phyloP scores from a whole-genome alignment of 2,329 filamentous ascomycete species.

The Fusarium fujikuroi region DNA sequence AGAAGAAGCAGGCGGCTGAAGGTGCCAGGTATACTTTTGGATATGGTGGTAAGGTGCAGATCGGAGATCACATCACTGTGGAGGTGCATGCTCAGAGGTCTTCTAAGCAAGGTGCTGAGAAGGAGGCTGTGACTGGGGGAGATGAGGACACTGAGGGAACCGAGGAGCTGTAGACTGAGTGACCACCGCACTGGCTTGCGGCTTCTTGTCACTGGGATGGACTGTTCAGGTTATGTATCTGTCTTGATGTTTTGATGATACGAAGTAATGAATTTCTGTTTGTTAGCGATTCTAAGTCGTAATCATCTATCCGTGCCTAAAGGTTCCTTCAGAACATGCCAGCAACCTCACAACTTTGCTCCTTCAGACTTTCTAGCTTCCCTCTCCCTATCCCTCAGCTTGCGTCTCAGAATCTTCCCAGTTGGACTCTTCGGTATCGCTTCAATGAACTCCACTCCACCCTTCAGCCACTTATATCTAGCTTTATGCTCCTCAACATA shows the following conservation, averaged over 20 bases:
- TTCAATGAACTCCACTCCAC: constrained; percentile 70
- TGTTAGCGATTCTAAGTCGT: too few species aligned
- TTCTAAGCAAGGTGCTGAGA: not conserved
- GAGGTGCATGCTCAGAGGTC: constrained; percentile 6
- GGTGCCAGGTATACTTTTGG: not conserved
- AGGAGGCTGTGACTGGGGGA: not conserved
- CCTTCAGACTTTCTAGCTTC: not conserved
- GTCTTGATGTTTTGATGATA: not conserved
- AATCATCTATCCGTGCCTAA: too few species aligned
- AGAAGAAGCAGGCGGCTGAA: not conserved
- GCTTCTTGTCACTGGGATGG: accelerated
- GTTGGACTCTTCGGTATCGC: constrained; percentile 77
- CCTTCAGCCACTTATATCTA: constrained; percentile 73
- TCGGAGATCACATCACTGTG: not conserved
- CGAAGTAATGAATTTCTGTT: not conserved
- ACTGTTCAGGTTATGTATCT: accelerated
- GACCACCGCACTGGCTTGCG: accelerated
- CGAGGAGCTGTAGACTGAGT: not conserved
- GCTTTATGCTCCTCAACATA: constrained; percentile 75
- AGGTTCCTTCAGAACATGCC: too few species aligned
- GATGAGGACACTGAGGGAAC: not conserved
- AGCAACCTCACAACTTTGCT: not conserved
- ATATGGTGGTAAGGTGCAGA: not conserved
- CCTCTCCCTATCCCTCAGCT: constrained; percentile 7
- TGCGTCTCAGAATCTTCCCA: constrained; percentile 68